Evolutionary conservation across 768 basidiomycete genomes (phyloP), one percentile per base, ranked within the genome.

Genomic region (Lactifluus piperatus): DNA sequence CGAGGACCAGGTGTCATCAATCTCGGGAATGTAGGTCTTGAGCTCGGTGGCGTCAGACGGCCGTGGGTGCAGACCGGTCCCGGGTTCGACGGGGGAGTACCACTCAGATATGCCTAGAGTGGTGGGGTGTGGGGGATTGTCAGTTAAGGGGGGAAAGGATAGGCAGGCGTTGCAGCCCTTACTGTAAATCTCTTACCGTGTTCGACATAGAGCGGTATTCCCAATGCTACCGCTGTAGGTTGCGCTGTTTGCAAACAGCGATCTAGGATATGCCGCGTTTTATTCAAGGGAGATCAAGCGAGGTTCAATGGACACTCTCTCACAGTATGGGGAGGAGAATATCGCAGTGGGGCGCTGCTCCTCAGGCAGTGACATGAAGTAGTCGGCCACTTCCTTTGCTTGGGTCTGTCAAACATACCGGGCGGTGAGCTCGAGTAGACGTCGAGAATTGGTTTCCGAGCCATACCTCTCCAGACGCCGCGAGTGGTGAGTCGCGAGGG

Each of bases 241-340:
- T 78, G 74, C 1, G 85, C 73, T 0, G 91, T 94, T 68, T 94
- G 91, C 24, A 93, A 74, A 69, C 91, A 93, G n/a, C 91, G 86
- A 72, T 93, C 89, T 91, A 64, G 32, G 41, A 26, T 16, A 24
- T 18, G n/a, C 22, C 10, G 37, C 2, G 34, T n/a, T 37, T 16
- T 20, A 10, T 39, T 37, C 14, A 37, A 37, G n/a, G 32, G 14
- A 26, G 3, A 11, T 24, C 14, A 20, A n/a, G 8, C 51, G 27
- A 14, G 26, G 29, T n/a, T 36, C 52, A 46, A 16, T 16, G 9
- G 20, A 3, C 14, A 5, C 26, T 68, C 71, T 67, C 73, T 70
- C 56, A 90, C 90, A 93, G 68, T 87, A 91, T 7, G 90, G 90
- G 10, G 90, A 92, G 11, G 88, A 90, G 70, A 90, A 86, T 57